phyloP scores from a whole-genome alignment of 805 yeast species.

The Crinitomyces ghanaensis region DNA sequence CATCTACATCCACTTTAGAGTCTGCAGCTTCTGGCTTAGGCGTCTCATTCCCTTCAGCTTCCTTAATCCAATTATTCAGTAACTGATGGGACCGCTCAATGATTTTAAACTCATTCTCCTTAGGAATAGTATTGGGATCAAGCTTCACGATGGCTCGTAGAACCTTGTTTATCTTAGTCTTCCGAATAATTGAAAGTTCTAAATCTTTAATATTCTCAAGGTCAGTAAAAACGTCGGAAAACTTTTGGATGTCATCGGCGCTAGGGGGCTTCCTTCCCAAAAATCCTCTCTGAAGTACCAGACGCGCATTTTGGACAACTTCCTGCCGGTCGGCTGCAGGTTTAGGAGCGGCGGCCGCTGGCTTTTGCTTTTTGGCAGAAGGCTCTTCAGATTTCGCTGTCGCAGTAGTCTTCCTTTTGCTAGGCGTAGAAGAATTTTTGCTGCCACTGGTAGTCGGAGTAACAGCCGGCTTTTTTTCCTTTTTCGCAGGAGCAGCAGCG shows the following conservation, averaged over 20 bases:
- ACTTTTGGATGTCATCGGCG: constrained; percentile 19
- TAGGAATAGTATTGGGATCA: constrained; percentile 16
- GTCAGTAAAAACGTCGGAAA: constrained; percentile 19
- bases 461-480: constrained; percentile 1
- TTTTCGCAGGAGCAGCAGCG: background rate
- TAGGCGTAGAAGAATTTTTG: too few species aligned
- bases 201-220: constrained; percentile 23
- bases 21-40: too few species aligned
- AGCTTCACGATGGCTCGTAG: constrained; percentile 22
- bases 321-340: background rate
- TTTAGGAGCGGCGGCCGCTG: too few species aligned
- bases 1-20: too few species aligned
- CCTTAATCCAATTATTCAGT: too few species aligned
- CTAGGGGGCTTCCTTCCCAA: constrained; percentile 17
- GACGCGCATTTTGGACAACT: constrained; percentile 1
- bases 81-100: too few species aligned
- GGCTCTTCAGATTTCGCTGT: background rate
- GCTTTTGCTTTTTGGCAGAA: constrained; percentile 8
- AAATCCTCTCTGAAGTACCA: constrained; percentile 24
- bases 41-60: too few species aligned
- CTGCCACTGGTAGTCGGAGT: background rate
- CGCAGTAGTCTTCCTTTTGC: too few species aligned
- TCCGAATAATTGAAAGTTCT: constrained; percentile 21
- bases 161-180: constrained; percentile 27
- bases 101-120: too few species aligned